Conservation (phyloP, 2,329 filamentous ascomycete species). For the Calonectria hongkongensis region DNA sequence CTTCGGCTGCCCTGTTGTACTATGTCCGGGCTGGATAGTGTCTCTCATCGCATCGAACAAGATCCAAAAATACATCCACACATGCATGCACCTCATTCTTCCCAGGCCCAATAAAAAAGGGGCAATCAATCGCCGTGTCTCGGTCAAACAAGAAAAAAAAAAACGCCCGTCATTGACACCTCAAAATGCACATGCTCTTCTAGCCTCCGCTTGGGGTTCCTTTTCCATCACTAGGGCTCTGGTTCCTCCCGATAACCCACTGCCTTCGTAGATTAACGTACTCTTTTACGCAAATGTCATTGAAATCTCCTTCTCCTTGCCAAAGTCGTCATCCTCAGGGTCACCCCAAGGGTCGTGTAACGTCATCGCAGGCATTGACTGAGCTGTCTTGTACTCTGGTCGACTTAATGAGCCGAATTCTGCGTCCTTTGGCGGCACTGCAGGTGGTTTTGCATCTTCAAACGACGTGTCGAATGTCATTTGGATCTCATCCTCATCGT, state of each 20-base stretch:
- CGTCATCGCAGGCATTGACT: constrained; percentile 70
- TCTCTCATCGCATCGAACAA: constrained; percentile 20
- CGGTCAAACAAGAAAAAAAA: constrained; percentile 29
- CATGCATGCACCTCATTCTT: constrained; percentile 4
- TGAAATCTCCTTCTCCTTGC: constrained; percentile 83
- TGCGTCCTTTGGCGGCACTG: constrained; percentile 56
- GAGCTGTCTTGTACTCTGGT: constrained; percentile 61
- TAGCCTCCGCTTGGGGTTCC: not conserved
- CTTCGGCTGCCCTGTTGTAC: constrained; percentile 9
- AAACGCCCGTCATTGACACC: constrained; percentile 37
- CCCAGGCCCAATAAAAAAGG: constrained; percentile 14
- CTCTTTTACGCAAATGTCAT: constrained; percentile 84
- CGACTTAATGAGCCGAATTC: constrained; percentile 49
- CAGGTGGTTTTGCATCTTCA: constrained; percentile 60
- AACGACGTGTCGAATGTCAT: constrained; percentile 85
- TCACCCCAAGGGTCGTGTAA: constrained; percentile 82
- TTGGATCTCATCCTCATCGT: constrained; percentile 72
- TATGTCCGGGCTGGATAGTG: not conserved
- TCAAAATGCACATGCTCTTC: constrained; percentile 17
- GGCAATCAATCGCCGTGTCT: constrained; percentile 31
- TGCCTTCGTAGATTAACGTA: constrained; percentile 25
- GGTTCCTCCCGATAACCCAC: not conserved
- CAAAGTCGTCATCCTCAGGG: constrained; percentile 80
- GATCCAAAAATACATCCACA: constrained; percentile 37
- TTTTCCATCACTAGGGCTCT: not conserved